phyloP scores from a whole-genome alignment of 1,284 basidiomycete genomes.

The Stygiomarasmius scandens region DNA sequence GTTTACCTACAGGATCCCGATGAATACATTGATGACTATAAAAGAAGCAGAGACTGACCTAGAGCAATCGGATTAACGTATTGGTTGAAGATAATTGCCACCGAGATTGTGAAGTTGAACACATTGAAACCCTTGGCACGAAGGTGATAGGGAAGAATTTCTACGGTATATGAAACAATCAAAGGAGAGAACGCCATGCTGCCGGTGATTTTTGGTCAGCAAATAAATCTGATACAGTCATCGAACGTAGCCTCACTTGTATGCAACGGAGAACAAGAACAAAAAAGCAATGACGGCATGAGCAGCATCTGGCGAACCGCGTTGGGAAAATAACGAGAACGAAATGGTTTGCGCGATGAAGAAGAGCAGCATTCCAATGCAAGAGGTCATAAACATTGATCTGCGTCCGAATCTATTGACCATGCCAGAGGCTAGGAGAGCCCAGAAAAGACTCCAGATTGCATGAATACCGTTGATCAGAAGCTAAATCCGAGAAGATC shows the following conservation, averaged over 20 bases:
- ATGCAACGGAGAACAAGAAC: slow-evolving; percentile 72
- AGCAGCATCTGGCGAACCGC: slow-evolving; percentile 45
- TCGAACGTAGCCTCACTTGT: slow-evolving; percentile 49
- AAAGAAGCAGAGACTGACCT: slow-evolving; percentile 23
- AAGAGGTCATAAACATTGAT: slow-evolving; percentile 65
- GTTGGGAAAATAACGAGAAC: slow-evolving; percentile 62
- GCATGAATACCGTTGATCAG: slow-evolving; percentile 76
- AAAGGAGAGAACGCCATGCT: slow-evolving; percentile 75
- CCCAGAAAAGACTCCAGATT: slow-evolving; percentile 75
- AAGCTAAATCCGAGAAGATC: slow-evolving; percentile 45
- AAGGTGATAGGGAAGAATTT: slow-evolving; percentile 71
- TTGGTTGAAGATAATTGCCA: slow-evolving; percentile 78
- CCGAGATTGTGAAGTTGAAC: slow-evolving; percentile 67
- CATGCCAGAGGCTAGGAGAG: slow-evolving; percentile 56
- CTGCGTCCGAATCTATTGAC: slow-evolving; percentile 66
- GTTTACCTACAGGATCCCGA: slow-evolving; percentile 35
- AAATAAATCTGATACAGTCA: not conserved
- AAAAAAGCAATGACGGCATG: slow-evolving; percentile 77
- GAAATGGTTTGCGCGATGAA: slow-evolving; percentile 75
- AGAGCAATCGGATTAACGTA: slow-evolving; percentile 79
- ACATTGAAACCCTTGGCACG: slow-evolving; percentile 81
- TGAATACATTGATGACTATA: not conserved
- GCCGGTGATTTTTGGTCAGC: slow-evolving; percentile 33
- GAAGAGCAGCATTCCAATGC: slow-evolving; percentile 67
- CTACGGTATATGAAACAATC: slow-evolving; percentile 74